Evolutionary conservation across 2,329 filamentous ascomycete species (phyloP).

Genomic region (Aspergillus quadricinctus): DNA sequence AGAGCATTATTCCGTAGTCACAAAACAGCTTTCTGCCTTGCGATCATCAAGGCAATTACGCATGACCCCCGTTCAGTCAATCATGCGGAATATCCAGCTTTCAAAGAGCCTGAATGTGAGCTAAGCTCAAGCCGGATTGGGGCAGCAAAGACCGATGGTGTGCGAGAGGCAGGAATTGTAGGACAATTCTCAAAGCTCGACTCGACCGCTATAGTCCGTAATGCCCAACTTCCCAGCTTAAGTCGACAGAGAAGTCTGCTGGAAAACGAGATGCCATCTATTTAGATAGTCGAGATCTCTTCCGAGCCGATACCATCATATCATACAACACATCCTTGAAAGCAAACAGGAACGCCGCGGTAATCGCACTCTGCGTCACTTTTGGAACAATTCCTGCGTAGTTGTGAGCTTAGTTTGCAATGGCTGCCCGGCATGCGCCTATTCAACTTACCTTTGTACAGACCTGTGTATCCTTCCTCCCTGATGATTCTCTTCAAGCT

Average conservation of each 20-base stretch:
- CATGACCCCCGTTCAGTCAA: neutral
- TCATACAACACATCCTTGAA: slow-evolving; percentile 97
- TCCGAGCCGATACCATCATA: slow-evolving; percentile 33
- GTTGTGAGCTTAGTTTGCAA: slow-evolving; percentile 6
- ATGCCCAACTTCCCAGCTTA: neutral
- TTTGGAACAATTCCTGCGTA: slow-evolving; percentile 82
- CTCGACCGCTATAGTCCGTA: neutral
- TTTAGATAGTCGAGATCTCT: slow-evolving; percentile 27
- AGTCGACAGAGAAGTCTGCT: neutral
- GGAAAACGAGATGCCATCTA: slow-evolving; percentile 13
- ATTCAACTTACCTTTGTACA: slow-evolving; percentile 77
- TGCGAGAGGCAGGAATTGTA: neutral
- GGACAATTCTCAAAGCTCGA: neutral
- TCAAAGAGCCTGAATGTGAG: neutral
- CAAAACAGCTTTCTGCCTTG: neutral
- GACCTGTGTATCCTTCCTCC: slow-evolving; percentile 84
- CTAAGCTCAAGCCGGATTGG: neutral
- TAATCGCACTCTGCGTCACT: slow-evolving; percentile 93
- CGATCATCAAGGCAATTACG: neutral
- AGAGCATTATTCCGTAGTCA: neutral
- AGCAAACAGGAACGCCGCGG: slow-evolving; percentile 91
- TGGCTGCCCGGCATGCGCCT: neutral
- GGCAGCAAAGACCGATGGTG: neutral
- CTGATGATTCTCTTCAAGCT: slow-evolving; percentile 73
- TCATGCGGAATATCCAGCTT: neutral